Evolutionary conservation across 1,284 basidiomycete species (phyloP), one percentile per base, ranked within the genome.

Genomic region (Cutaneotrichosporon sp.): DNA sequence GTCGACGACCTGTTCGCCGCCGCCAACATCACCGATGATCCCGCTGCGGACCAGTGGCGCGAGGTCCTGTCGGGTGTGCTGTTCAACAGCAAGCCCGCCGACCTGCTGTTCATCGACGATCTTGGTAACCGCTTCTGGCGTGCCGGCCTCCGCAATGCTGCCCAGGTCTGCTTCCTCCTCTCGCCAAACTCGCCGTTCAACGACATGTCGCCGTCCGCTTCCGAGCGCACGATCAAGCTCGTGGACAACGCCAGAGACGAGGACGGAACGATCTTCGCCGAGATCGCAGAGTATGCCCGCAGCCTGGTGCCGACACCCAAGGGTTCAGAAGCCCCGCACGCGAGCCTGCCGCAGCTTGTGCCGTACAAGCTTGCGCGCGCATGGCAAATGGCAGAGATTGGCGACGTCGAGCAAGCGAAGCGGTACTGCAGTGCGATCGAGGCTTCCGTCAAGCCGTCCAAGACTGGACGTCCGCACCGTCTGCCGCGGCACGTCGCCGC

Each of bases 391-490:
- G 87, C 88, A 1, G 90, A 93, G 68, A 77, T 86, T 49, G 90
- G 90, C 10, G 82, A 91, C 54, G 75, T 86, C 9, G 81, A 85
- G 47, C 67, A 80, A 39, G 88, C 90, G 7, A 84, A 82, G 62
- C 81, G 83, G 65, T 99, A 98, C 71, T 97, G 91, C 72, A 90
- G 97, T 57, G 90, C 94, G 3, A 88, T 98, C 59, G 83, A 85
- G 12, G 78, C 81, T 12, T 82, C 83, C 13, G 55, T 64, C 13
- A 69, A 64, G 46, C 44, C 51, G 2, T 44, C 58, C 17, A 66
- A 68, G 54, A 59, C 58, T 38, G 58, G 54, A 14, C 14, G 23
- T 5, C 58, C 56, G 4, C 45, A 60, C 14, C 46, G 88, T 84
- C 71, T 84, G 83, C 73, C 83, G 38, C 77, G 77, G 4, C 77